phyloP scores from a whole-genome alignment of 148 eudicot genomes.

The Drosera capensis region DNA sequence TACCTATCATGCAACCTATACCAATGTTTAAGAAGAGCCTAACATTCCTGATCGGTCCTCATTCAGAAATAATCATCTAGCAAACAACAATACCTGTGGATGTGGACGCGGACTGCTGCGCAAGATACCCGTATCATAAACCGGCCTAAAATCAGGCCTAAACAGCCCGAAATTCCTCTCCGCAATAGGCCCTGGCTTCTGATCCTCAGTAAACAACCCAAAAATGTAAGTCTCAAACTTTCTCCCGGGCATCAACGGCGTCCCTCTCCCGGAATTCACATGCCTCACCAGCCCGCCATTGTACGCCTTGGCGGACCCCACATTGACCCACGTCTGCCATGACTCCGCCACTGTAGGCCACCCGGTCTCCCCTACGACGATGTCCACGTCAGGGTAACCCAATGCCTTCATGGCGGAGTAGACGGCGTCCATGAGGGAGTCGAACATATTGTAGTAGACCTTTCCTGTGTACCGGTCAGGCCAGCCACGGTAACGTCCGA shows the following conservation, averaged over 20 bases:
- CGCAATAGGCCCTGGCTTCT: constrained; percentile 31
- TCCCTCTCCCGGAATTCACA: constrained; percentile 25
- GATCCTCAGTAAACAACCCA: constrained; percentile 43
- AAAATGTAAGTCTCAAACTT: constrained; percentile 45
- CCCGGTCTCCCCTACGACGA: constrained; percentile 61
- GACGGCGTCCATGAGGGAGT: constrained; percentile 37
- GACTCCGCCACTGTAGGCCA: constrained; percentile 51
- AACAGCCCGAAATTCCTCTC: constrained; percentile 56
- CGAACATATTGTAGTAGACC: constrained; percentile 41
- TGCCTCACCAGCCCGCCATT: constrained; percentile 24
- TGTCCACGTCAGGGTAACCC: constrained; percentile 34
- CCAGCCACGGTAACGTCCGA: constrained; percentile 14
- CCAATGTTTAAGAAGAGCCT: too few relatives aligned
- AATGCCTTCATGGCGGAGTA: constrained; percentile 32
- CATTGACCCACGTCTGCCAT: constrained; percentile 17
- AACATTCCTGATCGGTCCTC: too few relatives aligned
- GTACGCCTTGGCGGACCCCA: constrained; percentile 29
- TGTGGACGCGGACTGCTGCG: too few relatives aligned
- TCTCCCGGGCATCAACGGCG: constrained; percentile 54
- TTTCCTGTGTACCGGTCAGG: constrained; percentile 19
- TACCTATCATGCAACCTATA: too few relatives aligned
- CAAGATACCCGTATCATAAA: constrained; percentile 41
- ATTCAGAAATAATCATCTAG: neutral
- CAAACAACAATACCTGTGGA: constrained; percentile 2
- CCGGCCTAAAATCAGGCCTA: constrained; percentile 35